Evolutionary conservation across 2,329 filamentous ascomycete species (phyloP).

Genomic region (Pestalotiopsis sp.): DNA sequence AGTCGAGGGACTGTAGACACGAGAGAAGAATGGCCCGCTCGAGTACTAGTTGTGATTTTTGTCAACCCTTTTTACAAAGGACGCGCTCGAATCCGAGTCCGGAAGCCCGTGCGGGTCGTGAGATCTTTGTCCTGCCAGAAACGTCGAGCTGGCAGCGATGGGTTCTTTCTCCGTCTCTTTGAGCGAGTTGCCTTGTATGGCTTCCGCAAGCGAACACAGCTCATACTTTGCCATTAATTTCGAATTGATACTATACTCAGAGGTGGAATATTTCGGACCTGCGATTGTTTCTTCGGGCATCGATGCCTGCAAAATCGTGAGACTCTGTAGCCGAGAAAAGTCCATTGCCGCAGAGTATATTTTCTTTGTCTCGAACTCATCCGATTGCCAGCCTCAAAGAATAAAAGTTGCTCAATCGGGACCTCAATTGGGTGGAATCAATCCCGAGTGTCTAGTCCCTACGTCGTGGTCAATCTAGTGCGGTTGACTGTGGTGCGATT

Average conservation of each 20-base stretch:
- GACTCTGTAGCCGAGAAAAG: too few relatives aligned
- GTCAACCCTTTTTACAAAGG: not conserved
- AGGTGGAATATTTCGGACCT: not conserved
- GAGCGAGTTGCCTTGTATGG: not conserved
- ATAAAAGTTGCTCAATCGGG: too few relatives aligned
- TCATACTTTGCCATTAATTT: not conserved
- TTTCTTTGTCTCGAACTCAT: too few relatives aligned
- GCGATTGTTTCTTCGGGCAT: not conserved
- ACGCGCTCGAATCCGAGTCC: not conserved
- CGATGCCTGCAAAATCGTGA: not conserved
- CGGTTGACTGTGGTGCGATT: too few relatives aligned
- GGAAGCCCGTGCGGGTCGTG: not conserved
- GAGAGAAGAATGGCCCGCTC: not conserved
- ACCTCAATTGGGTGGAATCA: too few relatives aligned
- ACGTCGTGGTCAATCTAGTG: too few relatives aligned
- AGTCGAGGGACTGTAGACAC: too few relatives aligned
- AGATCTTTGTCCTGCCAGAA: constrained; percentile 1
- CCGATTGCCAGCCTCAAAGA: too few relatives aligned
- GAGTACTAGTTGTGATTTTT: not conserved
- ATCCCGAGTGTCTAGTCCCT: too few relatives aligned
- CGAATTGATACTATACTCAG: not conserved
- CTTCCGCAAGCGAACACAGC: not conserved
- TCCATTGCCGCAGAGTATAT: too few relatives aligned
- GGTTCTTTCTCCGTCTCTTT: not conserved
- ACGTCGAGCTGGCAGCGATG: not conserved